Percentiles rank a stretch among this genome's conserved stretches.
phyloP scores from a whole-genome alignment of 805 yeast genomes.

The Cyberlindnera meyerae region DNA sequence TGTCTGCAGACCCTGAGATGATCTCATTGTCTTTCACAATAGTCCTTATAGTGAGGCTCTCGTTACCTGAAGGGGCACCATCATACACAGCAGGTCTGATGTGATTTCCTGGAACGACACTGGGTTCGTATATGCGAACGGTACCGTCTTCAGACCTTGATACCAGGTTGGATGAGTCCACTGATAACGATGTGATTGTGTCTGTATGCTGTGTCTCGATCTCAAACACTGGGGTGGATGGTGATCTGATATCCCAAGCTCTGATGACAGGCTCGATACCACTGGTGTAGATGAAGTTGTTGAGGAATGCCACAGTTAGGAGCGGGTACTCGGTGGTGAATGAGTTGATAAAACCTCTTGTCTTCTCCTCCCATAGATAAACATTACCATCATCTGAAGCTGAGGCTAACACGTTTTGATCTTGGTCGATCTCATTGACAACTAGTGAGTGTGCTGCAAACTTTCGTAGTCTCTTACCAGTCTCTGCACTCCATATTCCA shows the following conservation, averaged over 20 bases:
- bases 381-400: constrained; percentile 65
- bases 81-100: constrained; percentile 44
- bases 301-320: constrained; percentile 44
- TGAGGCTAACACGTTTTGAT: constrained; percentile 38
- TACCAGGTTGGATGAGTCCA: constrained; percentile 40
- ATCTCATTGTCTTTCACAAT: constrained; percentile 37
- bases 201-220: constrained; percentile 42
- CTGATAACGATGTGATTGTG: constrained; percentile 51
- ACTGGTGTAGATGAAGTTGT: constrained; percentile 44
- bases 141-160: constrained; percentile 57
- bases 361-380: constrained; percentile 60
- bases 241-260: constrained; percentile 53
- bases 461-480: constrained; percentile 52
- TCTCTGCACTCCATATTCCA: constrained; percentile 56
- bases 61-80: constrained; percentile 53
- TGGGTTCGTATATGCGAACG: constrained; percentile 52
- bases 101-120: constrained; percentile 31
- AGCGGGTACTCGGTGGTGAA: constrained; percentile 54
- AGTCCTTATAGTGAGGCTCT: constrained; percentile 47
- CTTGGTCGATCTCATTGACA: constrained; percentile 49
- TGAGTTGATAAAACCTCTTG: constrained; percentile 37
- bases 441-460: constrained; percentile 46
- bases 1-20: constrained; percentile 61
- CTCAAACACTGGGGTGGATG: constrained; percentile 40
- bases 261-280: constrained; percentile 66